These are phyloP conservation scores for Capsicum rhomboideum DNA, from an alignment of 257 asterid genomes.

Conservation along the genomic window DNA sequence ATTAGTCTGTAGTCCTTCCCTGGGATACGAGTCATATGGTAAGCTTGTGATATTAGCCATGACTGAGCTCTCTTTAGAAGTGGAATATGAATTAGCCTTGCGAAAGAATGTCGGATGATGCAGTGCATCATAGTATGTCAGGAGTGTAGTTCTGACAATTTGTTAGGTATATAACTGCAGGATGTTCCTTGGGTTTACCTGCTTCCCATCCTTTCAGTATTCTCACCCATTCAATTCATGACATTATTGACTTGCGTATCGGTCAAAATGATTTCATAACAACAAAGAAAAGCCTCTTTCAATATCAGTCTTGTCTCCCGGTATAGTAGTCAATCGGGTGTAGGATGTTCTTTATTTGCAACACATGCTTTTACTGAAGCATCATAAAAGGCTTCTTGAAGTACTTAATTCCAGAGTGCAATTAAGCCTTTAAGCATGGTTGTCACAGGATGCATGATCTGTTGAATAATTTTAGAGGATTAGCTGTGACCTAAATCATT, in stretches of 20 bases:
- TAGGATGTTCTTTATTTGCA: neutral
- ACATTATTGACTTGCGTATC: neutral
- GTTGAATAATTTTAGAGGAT: neutral
- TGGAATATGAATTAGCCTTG: neutral
- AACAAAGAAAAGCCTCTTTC: neutral
- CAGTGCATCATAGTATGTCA: neutral
- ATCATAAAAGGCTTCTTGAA: neutral
- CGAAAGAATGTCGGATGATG: neutral
- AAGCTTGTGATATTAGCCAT: neutral
- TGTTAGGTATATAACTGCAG: neutral
- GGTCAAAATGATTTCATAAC: neutral
- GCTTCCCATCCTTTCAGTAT: neutral
- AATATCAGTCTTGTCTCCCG: neutral
- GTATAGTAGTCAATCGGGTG: neutral
- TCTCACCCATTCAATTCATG: neutral
- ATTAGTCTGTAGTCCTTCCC: neutral
- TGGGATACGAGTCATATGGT: neutral
- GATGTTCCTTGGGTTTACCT: neutral
- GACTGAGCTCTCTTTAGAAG: neutral
- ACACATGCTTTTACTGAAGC: neutral
- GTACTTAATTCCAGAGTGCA: neutral
- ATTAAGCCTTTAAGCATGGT: neutral
- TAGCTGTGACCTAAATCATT: neutral
- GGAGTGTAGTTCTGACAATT: neutral
- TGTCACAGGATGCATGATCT: neutral